Base-by-base conservation (phyloP, 2,329 filamentous ascomycete genomes). In the Trichoderma arundinaceum region DNA sequence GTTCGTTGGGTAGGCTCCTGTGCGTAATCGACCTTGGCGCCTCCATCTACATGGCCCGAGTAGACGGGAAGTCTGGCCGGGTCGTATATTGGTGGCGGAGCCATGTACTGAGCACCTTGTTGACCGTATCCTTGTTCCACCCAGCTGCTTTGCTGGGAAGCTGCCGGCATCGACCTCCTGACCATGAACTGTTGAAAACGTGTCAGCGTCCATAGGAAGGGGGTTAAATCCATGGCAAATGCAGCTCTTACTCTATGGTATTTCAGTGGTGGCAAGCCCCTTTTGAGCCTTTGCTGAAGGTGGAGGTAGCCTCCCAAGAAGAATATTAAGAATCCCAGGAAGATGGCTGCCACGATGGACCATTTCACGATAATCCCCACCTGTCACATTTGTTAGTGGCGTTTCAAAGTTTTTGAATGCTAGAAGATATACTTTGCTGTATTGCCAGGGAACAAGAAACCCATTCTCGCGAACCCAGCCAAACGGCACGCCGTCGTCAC, bases 301-400 rank as follows among this genome's bases (percentile, higher is more conserved):
- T 94, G 92, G 53, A 86, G 77, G 75, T 90, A 90, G 67, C 90
- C 90, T 66, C 86, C 81, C 62, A 91, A 70, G 72, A 93, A 81
- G 81, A 88, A 92, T 48, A 82, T 71, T 60, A 86, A 75, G 72
- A 92, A 77, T 67, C 87, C 64, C 64, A 83, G 66, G 71, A 91
- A 80, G 69, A 94, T 74, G 68, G 81, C 78, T 67, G 85, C 84
- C 73, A 94, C 86, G 67, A 94, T 78, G 53, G 84, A 82, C 86
- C 90, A 94, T 77, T 92, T 91, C 72, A 92, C 80, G 66, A 89
- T 88, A 64, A 84, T 41, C 10, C 35, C 35, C 10, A 38, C 35
- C 35, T 38, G 35, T 38, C 35, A 10, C 35, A 10, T 38, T 10
- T 10, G 35, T 38, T 38, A 38, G 7, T 10, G 35, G 35, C 35